Base-by-base conservation (phyloP, 2,329 filamentous ascomycete species). In the Colletotrichum karsti region DNA sequence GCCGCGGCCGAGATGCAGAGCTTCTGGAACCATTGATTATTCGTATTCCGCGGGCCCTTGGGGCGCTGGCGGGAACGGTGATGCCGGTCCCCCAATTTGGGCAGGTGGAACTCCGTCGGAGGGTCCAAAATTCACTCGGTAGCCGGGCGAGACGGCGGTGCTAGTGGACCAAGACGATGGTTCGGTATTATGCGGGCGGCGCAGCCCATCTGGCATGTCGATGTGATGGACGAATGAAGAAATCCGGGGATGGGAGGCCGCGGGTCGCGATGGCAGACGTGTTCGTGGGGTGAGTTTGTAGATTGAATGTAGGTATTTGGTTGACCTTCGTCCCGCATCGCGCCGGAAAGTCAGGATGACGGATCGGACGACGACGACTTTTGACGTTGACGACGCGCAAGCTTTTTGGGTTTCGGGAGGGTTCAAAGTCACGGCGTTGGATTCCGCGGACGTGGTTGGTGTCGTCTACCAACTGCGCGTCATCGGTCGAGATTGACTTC, bases 31-130 rank as follows among this genome's bases (percentile, higher is more conserved):
- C 10, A 10, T 51, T 67, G 51, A 59, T 53, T 15, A 10, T 51
- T 67, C 59, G 64, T 53, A 67, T 67, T 42, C 33, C 51, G 44
- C 26, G 33, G 51, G 35, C 51, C 28, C 26, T 20, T n/a, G 28
- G 58, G 26, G n/a, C 53, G 26, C 37, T 33, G 30, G 51, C 50
- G 42, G 59, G 20, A 56, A 55, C 64, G 51, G 59, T 50, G 59
- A 51, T 26, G 64, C 51, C 59, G 51, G 28, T 18, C 7, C 8
- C 58, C 28, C 44, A n/a, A 50, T 57, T 62, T 35, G 42, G 63
- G 63, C 37, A 37, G 15, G 58, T 63, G 64, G 64, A 53, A 57
- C 42, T 57, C 51, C 58, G 35, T 37, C 20, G 24, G 22, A n/a
- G 15, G 50, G 24, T 18, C 33, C 51, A n/a, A 56, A 18, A n/a